phyloP scores from a whole-genome alignment of 495 filamentous ascomycete species.

The Durotheca rogersii region DNA sequence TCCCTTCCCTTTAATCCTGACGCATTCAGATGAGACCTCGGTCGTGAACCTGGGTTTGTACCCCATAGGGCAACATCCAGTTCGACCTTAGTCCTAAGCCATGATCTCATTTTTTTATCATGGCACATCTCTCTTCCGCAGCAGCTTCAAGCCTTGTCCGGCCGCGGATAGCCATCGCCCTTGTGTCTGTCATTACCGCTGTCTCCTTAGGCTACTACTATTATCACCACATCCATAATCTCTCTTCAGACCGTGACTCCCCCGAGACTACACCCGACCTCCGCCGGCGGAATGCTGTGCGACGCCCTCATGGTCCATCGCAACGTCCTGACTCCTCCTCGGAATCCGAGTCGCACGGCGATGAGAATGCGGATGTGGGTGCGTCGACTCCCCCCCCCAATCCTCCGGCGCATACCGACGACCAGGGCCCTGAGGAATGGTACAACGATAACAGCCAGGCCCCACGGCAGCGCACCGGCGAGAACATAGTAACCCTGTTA shows the following conservation, averaged over 20 bases:
- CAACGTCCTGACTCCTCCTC: slow-evolving; percentile 33
- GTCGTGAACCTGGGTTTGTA: too few relatives aligned
- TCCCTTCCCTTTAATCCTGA: background rate
- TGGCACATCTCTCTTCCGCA: slow-evolving; percentile 35
- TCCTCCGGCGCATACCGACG: slow-evolving; percentile 45
- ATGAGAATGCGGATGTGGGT: slow-evolving; percentile 43
- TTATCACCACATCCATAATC: slow-evolving; percentile 30
- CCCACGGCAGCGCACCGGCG: slow-evolving; percentile 61
- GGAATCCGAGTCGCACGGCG: slow-evolving; percentile 48
- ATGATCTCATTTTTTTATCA: too few relatives aligned
- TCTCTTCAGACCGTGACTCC: slow-evolving; percentile 23
- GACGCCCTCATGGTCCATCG: slow-evolving; percentile 45
- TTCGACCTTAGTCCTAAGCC: slow-evolving; percentile 31
- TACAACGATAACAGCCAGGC: slow-evolving; percentile 43
- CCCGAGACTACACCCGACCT: slow-evolving; percentile 38
- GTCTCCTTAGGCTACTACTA: slow-evolving; percentile 42
- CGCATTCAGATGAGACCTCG: too few relatives aligned
- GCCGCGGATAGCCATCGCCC: slow-evolving; percentile 41
- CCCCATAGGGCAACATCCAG: too few relatives aligned
- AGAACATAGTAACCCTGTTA: slow-evolving; percentile 70
- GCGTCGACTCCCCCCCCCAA: slow-evolving; percentile 12
- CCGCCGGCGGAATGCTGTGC: slow-evolving; percentile 61
- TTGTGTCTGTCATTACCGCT: slow-evolving; percentile 39
- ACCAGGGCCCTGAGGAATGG: slow-evolving; percentile 61
- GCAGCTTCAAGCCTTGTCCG: slow-evolving; percentile 48